Evolutionary conservation across 495 filamentous ascomycete species (phyloP).

Genomic region (Aspergillus leporis): DNA sequence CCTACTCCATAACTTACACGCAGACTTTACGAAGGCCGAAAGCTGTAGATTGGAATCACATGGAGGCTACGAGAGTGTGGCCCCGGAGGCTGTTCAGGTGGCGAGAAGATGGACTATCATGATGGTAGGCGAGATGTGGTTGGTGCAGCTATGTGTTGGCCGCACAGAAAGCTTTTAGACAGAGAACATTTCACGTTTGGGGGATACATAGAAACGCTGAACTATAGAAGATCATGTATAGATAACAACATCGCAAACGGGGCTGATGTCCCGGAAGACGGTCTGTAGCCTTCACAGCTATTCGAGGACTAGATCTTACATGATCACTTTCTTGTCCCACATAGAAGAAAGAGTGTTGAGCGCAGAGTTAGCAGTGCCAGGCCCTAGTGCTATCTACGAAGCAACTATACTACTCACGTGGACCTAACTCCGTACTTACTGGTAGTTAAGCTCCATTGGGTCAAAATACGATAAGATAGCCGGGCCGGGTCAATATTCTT

Average conservation of each 20-base stretch:
- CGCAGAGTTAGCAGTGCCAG: slow-evolving; percentile 85
- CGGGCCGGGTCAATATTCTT: slow-evolving; percentile 37
- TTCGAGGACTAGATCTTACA: slow-evolving; percentile 92
- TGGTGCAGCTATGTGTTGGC: slow-evolving; percentile 2
- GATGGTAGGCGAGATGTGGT: slow-evolving; percentile 75
- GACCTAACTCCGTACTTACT: too few relatives aligned
- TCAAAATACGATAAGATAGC: slow-evolving; percentile 41
- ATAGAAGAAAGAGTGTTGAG: slow-evolving; percentile 74
- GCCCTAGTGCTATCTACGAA: slow-evolving; percentile 73
- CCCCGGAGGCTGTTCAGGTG: slow-evolving; percentile 70
- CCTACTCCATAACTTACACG: slow-evolving; percentile 82
- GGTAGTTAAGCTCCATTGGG: not conserved
- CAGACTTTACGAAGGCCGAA: slow-evolving; percentile 63
- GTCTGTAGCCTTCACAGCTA: slow-evolving; percentile 96
- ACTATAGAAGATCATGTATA: slow-evolving; percentile 82
- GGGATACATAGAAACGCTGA: slow-evolving; percentile 83
- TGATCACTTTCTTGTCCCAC: slow-evolving; percentile 81
- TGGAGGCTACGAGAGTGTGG: slow-evolving; percentile 78
- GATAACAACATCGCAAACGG: slow-evolving; percentile 93
- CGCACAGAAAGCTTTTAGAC: slow-evolving; percentile 7
- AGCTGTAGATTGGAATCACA: slow-evolving; percentile 77
- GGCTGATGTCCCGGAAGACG: slow-evolving; percentile 83
- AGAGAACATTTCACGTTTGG: slow-evolving; percentile 67
- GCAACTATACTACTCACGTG: not conserved
- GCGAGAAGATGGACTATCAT: slow-evolving; percentile 87